A percentile compares a stretch with the other conserved stretches of the same genome.
These are phyloP conservation scores for Boletus pseudo-olivaceus DNA, from an alignment of 768 basidiomycete species.

Conservation along the genomic window DNA sequence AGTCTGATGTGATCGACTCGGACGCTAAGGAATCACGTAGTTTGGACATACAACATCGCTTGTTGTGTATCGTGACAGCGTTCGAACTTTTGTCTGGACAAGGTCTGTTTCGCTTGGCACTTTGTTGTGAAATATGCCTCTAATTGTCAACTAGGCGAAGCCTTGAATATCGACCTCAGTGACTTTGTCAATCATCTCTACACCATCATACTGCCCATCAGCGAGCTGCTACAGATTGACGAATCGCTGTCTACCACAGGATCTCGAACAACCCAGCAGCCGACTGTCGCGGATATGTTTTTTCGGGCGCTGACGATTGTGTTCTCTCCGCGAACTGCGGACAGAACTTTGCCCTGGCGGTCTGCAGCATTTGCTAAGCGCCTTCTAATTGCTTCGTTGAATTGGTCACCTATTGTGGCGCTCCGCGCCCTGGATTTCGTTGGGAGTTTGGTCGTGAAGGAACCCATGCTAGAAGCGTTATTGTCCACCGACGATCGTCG, in stretches of 20 bases:
- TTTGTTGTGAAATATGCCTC: slow-evolving; percentile 5
- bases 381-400: slow-evolving; percentile 73
- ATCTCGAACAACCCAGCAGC: slow-evolving; percentile 27
- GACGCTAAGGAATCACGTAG: slow-evolving; percentile 31
- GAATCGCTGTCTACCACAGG: slow-evolving; percentile 34
- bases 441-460: slow-evolving; percentile 63
- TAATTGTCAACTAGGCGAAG: slow-evolving; percentile 62
- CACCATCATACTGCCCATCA: slow-evolving; percentile 72
- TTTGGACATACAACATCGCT: slow-evolving; percentile 48
- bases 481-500: slow-evolving; percentile 84
- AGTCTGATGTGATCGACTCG: slow-evolving; percentile 40
- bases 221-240: slow-evolving; percentile 64
- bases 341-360: slow-evolving; percentile 62
- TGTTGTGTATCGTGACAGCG: slow-evolving; percentile 92
- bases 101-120: slow-evolving; percentile 45
- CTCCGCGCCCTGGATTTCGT: slow-evolving; percentile 75
- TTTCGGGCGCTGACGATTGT: slow-evolving; percentile 82
- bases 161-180: slow-evolving; percentile 91
- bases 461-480: slow-evolving; percentile 78
- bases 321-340: slow-evolving; percentile 70
- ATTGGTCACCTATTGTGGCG: slow-evolving; percentile 70
- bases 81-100: slow-evolving; percentile 96
- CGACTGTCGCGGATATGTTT: slow-evolving; percentile 61
- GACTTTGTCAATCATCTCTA: slow-evolving; percentile 88
- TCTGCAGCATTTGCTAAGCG: slow-evolving; percentile 93